These are phyloP conservation scores for Pythium periplocum DNA, from an alignment of 352 stramenopile genomes.

Conservation along the genomic window DNA sequence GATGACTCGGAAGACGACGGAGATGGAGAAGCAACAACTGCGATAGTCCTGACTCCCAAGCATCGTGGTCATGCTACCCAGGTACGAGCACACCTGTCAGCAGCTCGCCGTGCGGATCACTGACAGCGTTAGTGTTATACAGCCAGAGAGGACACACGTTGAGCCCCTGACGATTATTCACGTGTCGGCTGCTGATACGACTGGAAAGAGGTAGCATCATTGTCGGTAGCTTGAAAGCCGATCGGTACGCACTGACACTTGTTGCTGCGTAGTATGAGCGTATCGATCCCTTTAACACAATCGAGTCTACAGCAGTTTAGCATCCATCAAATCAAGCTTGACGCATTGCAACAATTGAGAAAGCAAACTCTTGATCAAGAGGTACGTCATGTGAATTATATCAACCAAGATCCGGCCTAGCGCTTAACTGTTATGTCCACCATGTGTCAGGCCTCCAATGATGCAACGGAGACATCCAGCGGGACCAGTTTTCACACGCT, in stretches of 20 bases:
- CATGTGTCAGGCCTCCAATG: too few relatives aligned
- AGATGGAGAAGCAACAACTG: not conserved
- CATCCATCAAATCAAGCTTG: constrained; percentile 50
- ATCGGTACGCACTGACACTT: too few relatives aligned
- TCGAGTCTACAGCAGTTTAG: constrained; percentile 1
- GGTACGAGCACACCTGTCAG: too few relatives aligned
- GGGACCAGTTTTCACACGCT: not conserved
- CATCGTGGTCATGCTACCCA: too few relatives aligned
- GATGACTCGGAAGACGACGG: constrained; percentile 14
- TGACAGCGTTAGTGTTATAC: not conserved
- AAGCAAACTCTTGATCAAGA: constrained; percentile 15
- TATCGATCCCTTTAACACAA: constrained; percentile 11
- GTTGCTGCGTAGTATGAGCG: constrained; percentile 6
- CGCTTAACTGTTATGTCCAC: too few relatives aligned
- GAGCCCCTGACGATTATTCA: constrained; percentile 1
- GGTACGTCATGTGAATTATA: too few relatives aligned
- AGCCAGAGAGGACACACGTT: not conserved
- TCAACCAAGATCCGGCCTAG: too few relatives aligned
- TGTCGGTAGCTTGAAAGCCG: too few relatives aligned
- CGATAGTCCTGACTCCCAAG: too few relatives aligned
- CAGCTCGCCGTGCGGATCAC: too few relatives aligned
- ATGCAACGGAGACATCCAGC: too few relatives aligned
- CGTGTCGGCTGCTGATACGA: constrained; percentile 1
- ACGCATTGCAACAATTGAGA: constrained; percentile 48
- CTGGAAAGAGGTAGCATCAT: not conserved